Percentiles rank a stretch among this genome's conserved stretches.
phyloP scores from a whole-genome alignment of 1,139 yeast genomes.

The Geotrichum citri-aurantii region DNA sequence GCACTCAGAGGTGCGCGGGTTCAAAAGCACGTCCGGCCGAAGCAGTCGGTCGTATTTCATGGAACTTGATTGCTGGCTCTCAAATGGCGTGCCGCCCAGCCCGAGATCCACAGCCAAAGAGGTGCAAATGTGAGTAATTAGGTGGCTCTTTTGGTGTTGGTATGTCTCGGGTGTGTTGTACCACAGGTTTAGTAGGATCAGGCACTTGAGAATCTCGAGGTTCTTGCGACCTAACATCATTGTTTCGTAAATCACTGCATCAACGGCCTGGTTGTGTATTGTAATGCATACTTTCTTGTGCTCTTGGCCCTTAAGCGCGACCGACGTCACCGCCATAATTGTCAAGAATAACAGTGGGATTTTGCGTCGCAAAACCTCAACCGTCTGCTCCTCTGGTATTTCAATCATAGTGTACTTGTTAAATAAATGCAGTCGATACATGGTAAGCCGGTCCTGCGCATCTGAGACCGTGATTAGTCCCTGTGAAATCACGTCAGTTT shows the following conservation, averaged over 20 bases:
- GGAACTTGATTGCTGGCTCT: slow-evolving; percentile 20
- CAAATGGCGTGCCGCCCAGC: slow-evolving; percentile 41
- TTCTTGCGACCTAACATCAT: slow-evolving; percentile 69
- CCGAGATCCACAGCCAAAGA: slow-evolving; percentile 73
- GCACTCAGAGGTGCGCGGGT: slow-evolving; percentile 36
- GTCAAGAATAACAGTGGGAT: slow-evolving; percentile 61
- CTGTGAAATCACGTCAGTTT: slow-evolving; percentile 31
- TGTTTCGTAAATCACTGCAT: slow-evolving; percentile 55
- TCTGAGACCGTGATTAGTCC: slow-evolving; percentile 34
- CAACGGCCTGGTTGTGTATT: slow-evolving; percentile 22
- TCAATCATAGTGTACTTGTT: slow-evolving; percentile 49
- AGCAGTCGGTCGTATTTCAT: slow-evolving; percentile 32
- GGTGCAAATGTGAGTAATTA: slow-evolving; percentile 61
- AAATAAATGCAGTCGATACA: slow-evolving; percentile 29
- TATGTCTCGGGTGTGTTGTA: slow-evolving; percentile 79
- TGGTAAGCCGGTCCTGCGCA: slow-evolving; percentile 30
- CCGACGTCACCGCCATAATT: slow-evolving; percentile 57
- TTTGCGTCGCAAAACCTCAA: slow-evolving; percentile 45
- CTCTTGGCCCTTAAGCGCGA: slow-evolving; percentile 33
- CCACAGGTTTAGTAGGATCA: slow-evolving; percentile 64
- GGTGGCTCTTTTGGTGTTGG: slow-evolving; percentile 69
- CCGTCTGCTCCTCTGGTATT: slow-evolving; percentile 42
- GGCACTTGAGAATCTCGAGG: slow-evolving; percentile 58
- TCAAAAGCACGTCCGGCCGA: slow-evolving; percentile 35
- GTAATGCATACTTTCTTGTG: slow-evolving; percentile 7